These are phyloP conservation scores for Aleurites moluccanus DNA, from an alignment of 441 rosid species.

Conservation along the genomic window DNA sequence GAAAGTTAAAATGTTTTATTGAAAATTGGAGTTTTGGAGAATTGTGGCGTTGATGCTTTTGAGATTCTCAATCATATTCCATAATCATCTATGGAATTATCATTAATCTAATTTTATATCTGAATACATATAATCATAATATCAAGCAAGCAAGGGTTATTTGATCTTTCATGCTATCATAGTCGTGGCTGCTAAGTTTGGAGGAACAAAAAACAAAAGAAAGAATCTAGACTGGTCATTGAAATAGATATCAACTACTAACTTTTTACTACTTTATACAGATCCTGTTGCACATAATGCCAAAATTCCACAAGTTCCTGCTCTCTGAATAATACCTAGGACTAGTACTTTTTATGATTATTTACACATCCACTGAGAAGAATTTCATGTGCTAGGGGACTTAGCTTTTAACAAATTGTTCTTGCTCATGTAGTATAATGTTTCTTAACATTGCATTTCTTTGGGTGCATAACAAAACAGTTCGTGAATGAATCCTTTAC, in stretches of 20 bases:
- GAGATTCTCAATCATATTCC: neutral
- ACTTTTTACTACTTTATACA: neutral
- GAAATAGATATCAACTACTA: neutral
- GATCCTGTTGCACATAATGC: neutral
- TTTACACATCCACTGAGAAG: neutral
- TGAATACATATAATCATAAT: neutral
- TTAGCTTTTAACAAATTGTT: neutral
- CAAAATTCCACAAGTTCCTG: neutral
- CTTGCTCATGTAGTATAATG: neutral
- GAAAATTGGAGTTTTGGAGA: neutral
- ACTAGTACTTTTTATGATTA: neutral
- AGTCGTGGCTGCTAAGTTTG: neutral
- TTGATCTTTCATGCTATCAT: neutral
- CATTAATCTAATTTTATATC: neutral
- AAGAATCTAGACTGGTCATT: neutral
- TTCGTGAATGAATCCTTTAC: slow-evolving; percentile 19
- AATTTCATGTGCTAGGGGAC: neutral
- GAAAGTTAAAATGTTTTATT: neutral
- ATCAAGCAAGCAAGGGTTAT: neutral
- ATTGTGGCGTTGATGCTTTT: neutral
- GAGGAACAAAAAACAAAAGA: neutral
- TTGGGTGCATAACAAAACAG: slow-evolving; percentile 1
- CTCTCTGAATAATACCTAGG: neutral
- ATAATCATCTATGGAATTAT: neutral
- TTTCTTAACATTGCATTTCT: slow-evolving; percentile 9